phyloP scores from a whole-genome alignment of 2,329 filamentous ascomycete genomes.

The Colletotrichum destructivum region DNA sequence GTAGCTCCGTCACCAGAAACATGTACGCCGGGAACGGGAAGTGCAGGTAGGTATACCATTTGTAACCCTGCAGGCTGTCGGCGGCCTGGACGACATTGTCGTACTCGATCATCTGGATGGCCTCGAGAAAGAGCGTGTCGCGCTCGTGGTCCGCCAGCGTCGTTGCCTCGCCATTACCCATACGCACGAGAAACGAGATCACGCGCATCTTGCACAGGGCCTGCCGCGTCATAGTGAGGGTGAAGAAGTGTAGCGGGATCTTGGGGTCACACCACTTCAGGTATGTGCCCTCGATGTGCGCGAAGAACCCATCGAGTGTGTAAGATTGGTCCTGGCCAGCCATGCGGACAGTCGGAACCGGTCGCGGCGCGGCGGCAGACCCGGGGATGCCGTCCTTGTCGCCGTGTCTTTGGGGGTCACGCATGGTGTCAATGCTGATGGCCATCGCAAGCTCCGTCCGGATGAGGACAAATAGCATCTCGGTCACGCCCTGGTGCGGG shows the following conservation, averaged over 20 bases:
- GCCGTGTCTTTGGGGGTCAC: slow-evolving; percentile 49
- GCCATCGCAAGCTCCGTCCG: slow-evolving; percentile 71
- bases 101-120: slow-evolving; percentile 72
- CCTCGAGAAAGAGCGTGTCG: slow-evolving; percentile 67
- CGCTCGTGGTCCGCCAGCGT: slow-evolving; percentile 63
- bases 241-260: slow-evolving; percentile 73
- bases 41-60: slow-evolving; percentile 73
- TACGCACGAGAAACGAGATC: slow-evolving; percentile 67
- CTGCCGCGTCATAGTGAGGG: slow-evolving; percentile 70
- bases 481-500: slow-evolving; percentile 67
- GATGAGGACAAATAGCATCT: slow-evolving; percentile 73
- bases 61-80: slow-evolving; percentile 66
- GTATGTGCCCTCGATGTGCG: slow-evolving; percentile 70
- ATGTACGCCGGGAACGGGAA: slow-evolving; percentile 75
- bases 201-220: slow-evolving; percentile 71
- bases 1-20: slow-evolving; percentile 71
- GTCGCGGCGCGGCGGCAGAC: slow-evolving; percentile 46
- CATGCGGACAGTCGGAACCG: slow-evolving; percentile 58
- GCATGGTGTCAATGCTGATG: slow-evolving; percentile 63
- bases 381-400: slow-evolving; percentile 48
- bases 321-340: slow-evolving; percentile 65
- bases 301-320: slow-evolving; percentile 68
- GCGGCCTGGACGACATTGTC: slow-evolving; percentile 70
- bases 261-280: slow-evolving; percentile 70
- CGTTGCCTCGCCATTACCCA: slow-evolving; percentile 56